phyloP scores from a whole-genome alignment of 1,284 basidiomycete genomes.

The Cutaneotrichosporon cavernicola region DNA sequence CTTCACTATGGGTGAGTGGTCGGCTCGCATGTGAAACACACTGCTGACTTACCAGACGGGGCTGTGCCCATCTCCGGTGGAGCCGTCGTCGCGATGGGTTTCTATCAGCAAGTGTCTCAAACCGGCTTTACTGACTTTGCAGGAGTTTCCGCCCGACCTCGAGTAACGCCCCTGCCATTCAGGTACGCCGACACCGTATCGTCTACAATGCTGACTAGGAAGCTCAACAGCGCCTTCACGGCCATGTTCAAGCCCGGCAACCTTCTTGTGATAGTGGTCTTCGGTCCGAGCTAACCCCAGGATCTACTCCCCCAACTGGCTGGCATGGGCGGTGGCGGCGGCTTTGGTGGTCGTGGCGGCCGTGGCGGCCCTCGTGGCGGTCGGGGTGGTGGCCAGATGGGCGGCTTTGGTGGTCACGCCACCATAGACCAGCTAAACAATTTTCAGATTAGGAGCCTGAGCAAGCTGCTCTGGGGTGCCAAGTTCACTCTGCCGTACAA shows the following conservation, averaged over 20 bases:
- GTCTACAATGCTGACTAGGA: not conserved
- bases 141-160: slow-evolving; percentile 46
- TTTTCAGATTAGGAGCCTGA: slow-evolving; percentile 38
- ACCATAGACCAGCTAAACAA: slow-evolving; percentile 33
- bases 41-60: slow-evolving; percentile 27
- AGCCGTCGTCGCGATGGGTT: slow-evolving; percentile 48
- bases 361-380: slow-evolving; percentile 28
- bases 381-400: slow-evolving; percentile 17
- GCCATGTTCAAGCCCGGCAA: slow-evolving; percentile 49
- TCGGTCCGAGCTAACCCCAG: slow-evolving; percentile 18
- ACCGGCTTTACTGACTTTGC: not conserved
- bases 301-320: slow-evolving; percentile 41
- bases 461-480: slow-evolving; percentile 40
- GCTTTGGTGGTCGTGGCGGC: slow-evolving; percentile 27
- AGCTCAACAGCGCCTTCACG: slow-evolving; percentile 51
- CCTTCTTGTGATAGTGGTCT: slow-evolving; percentile 31
- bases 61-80: slow-evolving; percentile 40
- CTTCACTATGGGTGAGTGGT: slow-evolving; percentile 41
- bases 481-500: slow-evolving; percentile 43
- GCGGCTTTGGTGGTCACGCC: slow-evolving; percentile 19
- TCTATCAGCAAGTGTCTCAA: slow-evolving; percentile 42
- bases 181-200: slow-evolving; percentile 11
- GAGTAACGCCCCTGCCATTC: slow-evolving; percentile 34
- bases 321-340: slow-evolving; percentile 35
- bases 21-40: not conserved